Percentiles rank a stretch among this genome's conserved stretches.
phyloP scores from a whole-genome alignment of 1,139 yeast genomes.

The Blastobotrys arbuscula region DNA sequence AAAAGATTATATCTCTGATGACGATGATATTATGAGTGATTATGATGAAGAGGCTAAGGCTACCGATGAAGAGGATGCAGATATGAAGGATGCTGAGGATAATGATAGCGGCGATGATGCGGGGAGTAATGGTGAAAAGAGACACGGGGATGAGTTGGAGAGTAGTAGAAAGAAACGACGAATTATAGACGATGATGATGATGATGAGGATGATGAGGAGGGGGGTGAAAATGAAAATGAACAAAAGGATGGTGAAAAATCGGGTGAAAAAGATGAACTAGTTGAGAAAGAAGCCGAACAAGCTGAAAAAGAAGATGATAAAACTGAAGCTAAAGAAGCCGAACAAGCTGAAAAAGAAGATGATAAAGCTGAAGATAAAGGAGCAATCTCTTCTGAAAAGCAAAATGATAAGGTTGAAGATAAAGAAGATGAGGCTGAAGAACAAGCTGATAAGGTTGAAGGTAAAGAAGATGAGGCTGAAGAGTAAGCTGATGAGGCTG shows the following conservation, averaged over 20 bases:
- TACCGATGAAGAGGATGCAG: slow-evolving; percentile 13
- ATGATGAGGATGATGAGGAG: slow-evolving; percentile 20
- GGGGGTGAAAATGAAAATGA: not conserved
- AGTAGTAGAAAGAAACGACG: slow-evolving; percentile 23
- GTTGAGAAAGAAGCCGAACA: not conserved
- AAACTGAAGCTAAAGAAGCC: not conserved
- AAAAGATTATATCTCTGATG: slow-evolving; percentile 8
- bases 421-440: not conserved
- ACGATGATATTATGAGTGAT: slow-evolving; percentile 15
- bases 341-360: not conserved
- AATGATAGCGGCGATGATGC: slow-evolving; percentile 11
- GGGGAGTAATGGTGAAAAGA: slow-evolving; percentile 12
- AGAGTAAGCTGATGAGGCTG: not conserved
- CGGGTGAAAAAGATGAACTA: too few species aligned
- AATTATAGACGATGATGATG: slow-evolving; percentile 30
- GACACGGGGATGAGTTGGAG: slow-evolving; percentile 13
- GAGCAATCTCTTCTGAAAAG: not conserved
- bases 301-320: not conserved
- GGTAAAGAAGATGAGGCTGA: not conserved
- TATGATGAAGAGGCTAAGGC: slow-evolving; percentile 17
- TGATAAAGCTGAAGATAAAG: slow-evolving; percentile 23
- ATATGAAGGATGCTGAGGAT: slow-evolving; percentile 13
- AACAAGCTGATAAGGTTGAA: not conserved
- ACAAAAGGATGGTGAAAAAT: not conserved
- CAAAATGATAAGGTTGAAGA: slow-evolving; percentile 26